Evolutionary conservation across 2,329 filamentous ascomycete genomes (phyloP).

Genomic region (Colletotrichum melonis): DNA sequence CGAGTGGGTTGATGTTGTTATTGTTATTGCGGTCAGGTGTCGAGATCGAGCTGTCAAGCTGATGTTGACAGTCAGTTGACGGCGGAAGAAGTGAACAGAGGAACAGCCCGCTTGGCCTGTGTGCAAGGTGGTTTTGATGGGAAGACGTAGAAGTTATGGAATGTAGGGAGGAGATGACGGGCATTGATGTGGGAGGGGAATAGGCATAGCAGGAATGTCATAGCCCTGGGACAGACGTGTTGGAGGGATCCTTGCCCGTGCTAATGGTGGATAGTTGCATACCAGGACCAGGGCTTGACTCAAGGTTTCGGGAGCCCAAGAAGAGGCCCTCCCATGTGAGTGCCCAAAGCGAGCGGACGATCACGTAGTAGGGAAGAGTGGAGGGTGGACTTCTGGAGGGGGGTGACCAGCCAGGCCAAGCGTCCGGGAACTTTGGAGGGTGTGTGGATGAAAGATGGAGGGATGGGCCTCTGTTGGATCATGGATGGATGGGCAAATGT

Average conservation of each 20-base stretch:
- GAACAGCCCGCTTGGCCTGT: conserved; percentile 23
- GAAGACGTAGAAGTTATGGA: conserved; percentile 32
- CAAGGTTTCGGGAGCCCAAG: conserved; percentile 36
- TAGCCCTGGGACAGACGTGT: conserved; percentile 34
- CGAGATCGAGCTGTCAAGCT: conserved; percentile 19
- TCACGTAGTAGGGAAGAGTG: conserved; percentile 33
- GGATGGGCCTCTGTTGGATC: no score
- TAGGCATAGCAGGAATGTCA: conserved; percentile 36
- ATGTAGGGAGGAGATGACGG: conserved; percentile 37
- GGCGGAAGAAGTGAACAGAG: conserved; percentile 7
- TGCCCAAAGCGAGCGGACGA: conserved; percentile 36
- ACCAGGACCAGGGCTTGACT: conserved; percentile 37
- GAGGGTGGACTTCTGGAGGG: neutral
- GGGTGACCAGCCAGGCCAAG: conserved; percentile 18
- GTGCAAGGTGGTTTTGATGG: conserved; percentile 33
- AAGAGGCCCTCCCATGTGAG: conserved; percentile 33
- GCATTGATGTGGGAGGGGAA: conserved; percentile 31
- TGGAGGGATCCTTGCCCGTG: conserved; percentile 33
- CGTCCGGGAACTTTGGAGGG: conserved; percentile 31
- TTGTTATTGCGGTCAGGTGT: conserved; percentile 5
- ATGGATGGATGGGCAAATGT: neutral
- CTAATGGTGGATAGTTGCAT: conserved; percentile 37
- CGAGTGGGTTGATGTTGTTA: conserved; percentile 11
- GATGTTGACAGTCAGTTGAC: conserved; percentile 24
- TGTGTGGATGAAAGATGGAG: neutral